Conservation (phyloP, 331 rosid species). For the Erythrophleum ivorense region DNA sequence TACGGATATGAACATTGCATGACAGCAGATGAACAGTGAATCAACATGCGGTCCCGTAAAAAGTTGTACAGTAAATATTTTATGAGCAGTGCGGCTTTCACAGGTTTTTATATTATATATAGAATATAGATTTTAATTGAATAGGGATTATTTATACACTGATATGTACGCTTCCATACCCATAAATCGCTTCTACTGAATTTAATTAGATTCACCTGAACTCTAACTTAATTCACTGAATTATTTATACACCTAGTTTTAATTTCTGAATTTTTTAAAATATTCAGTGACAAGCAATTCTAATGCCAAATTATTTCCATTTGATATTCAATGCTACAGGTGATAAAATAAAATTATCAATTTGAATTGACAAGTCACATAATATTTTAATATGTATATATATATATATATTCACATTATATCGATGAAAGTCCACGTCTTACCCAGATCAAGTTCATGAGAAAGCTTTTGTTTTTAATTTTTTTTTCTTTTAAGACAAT, state of each 20-base stretch:
- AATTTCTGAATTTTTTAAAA: neutral
- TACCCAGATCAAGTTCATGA: neutral
- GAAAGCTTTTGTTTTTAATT: neutral
- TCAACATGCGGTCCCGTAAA: too few relatives aligned
- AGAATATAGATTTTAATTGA: too few relatives aligned
- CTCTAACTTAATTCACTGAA: neutral
- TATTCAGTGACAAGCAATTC: neutral
- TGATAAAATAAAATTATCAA: neutral
- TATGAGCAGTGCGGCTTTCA: too few relatives aligned
- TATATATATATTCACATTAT: neutral
- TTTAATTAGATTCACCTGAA: neutral
- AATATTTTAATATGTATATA: neutral
- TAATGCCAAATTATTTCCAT: neutral
- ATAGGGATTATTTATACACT: neutral
- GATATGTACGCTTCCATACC: too few relatives aligned
- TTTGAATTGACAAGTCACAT: neutral
- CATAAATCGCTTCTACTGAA: neutral
- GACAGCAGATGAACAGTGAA: too few relatives aligned
- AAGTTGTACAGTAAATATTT: too few relatives aligned
- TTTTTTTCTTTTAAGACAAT: too few relatives aligned
- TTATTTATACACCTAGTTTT: neutral
- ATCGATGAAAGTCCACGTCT: neutral
- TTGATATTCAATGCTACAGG: neutral
- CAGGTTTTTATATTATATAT: too few relatives aligned
- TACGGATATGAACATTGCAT: too few relatives aligned